Base-by-base conservation (phyloP, 2,329 filamentous ascomycete genomes). In the Neopestalotiopsis rosae region DNA sequence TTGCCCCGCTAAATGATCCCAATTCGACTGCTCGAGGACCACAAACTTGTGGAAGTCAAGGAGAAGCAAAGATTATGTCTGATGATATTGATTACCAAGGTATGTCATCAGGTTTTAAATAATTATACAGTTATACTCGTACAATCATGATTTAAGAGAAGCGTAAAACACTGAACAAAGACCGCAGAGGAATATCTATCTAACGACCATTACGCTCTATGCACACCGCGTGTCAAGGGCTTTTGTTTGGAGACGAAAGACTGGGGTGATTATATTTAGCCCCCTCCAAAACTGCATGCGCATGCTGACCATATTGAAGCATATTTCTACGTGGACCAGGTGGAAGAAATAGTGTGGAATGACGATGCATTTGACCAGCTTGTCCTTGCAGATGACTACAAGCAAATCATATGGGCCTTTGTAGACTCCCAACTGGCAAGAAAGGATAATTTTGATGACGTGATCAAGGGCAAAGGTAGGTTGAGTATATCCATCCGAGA, bases 381-480 rank as follows among this genome's bases (percentile, higher is more conserved):
- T 3, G 85, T 88, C 10, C 79, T 88, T 30, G 82, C 84, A 0
- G 72, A 80, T 1, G 83, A 83, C 34, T 81, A 86, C 66, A 88
- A 88, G 75, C 83, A 87, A 52, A 79, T 88, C 10, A 83, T 88
- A 71, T 79, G 83, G 6, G 83, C 84, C 1, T 85, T 88, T 66
- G 52, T 65, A 4, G 49, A 68, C 9, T 34, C 20, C 0, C 62
- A 68, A 10, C n/a, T 68, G 14, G 2, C 57, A 9, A 2, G 32
- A 4, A 30, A 49, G 34, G 17, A 63, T 2, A 20, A 28, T 24
- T 68, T 68, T 68, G 66, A 68, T 3, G 42, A 67, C 49, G 20
- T 65, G 3, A 9, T n/a, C 30, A 9, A 17, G 13, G 30, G 20
- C 17, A 34, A 30, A 52, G 1, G 13, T 66, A 42, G 3, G 49